Evolutionary conservation across 1,284 basidiomycete species (phyloP).

Genomic region (Exobasidium cylindrosporum): DNA sequence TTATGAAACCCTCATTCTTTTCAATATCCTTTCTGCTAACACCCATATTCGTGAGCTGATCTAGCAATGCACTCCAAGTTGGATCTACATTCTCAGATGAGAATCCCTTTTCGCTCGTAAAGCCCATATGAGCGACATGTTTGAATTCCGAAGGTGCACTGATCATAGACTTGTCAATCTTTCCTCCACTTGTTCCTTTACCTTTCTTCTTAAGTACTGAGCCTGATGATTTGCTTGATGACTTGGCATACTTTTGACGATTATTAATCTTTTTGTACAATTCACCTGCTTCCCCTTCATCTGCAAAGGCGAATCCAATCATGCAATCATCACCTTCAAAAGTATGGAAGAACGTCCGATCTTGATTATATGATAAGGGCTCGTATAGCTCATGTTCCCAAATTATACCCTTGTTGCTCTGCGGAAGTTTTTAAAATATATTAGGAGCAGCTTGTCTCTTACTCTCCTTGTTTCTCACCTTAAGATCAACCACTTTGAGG

Average conservation of each 20-base stretch:
- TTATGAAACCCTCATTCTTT: constrained; percentile 84
- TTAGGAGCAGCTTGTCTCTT: no score
- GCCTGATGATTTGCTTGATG: constrained; percentile 56
- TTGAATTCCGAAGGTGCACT: constrained; percentile 76
- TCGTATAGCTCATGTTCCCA: constrained; percentile 94
- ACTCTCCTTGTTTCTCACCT: constrained; percentile 27
- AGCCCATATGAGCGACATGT: constrained; percentile 94
- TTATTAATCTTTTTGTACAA: constrained; percentile 82
- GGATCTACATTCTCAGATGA: constrained; percentile 84
- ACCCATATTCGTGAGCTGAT: constrained; percentile 69
- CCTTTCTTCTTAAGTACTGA: constrained; percentile 48
- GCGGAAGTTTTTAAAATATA: no score
- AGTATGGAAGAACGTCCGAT: constrained; percentile 88
- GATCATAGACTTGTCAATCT: constrained; percentile 86
- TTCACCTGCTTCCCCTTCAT: constrained; percentile 80
- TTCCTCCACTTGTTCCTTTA: constrained; percentile 58
- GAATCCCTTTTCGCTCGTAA: constrained; percentile 80
- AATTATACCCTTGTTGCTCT: constrained; percentile 77
- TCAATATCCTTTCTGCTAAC: constrained; percentile 62
- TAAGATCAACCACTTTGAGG: constrained; percentile 49
- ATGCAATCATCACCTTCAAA: constrained; percentile 85
- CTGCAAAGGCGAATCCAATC: constrained; percentile 86
- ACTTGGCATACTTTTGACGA: constrained; percentile 65
- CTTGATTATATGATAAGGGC: constrained; percentile 77
- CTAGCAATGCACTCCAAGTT: constrained; percentile 79